Base-by-base conservation (phyloP, 306 rosid species). In the Morella rubra region DNA sequence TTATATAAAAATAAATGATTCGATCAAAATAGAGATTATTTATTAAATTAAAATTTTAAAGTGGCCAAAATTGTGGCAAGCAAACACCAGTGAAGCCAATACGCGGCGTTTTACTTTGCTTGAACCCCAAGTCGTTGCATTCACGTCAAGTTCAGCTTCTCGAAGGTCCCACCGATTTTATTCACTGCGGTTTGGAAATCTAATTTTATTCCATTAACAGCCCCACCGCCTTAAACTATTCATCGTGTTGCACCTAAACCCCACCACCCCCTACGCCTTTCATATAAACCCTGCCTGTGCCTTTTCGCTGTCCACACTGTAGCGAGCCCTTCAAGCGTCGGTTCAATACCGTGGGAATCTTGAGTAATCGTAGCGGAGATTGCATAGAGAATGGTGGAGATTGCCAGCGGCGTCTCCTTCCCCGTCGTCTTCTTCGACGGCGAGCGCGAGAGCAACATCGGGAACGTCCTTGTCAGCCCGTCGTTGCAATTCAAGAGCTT, bases 371-470 rank as follows among this genome's bases (percentile, higher is more conserved):
- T 37, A 44, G 53, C 73, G 71, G 77, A 9, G 41, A 73, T 32
- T 16, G 45, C 11, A 10, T 8, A 18, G 19, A 62, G 45, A 42
- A 86, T 80, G 91, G 72, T 71, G 71, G 85, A 81, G 60, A 60
- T 71, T 19, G 4, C 58, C 71, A 77, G 58, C 7, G 73, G 55
- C 4, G 70, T 71, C 8, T 64, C 83, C 8, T 78, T 87, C 41
- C 84, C 91, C 52, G 85, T 88, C 49, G 77, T 87, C 14, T 85
- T 81, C 77, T 77, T 27, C 76, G 96, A 90, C 73, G 96, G 97
- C 19, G 82, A 68, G 37, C 53, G 71, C 1, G 89, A 90, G 80
- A 46, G 42, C 69, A 51, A 86, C 50, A 77, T 90, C 51, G 94
- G 94, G 9, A 44, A 69, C 67, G 59, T 93, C 60, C 46, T 9